Base-by-base conservation (phyloP, 2,329 filamentous ascomycete species). In the Cladosporium austrohemisphaericum region DNA sequence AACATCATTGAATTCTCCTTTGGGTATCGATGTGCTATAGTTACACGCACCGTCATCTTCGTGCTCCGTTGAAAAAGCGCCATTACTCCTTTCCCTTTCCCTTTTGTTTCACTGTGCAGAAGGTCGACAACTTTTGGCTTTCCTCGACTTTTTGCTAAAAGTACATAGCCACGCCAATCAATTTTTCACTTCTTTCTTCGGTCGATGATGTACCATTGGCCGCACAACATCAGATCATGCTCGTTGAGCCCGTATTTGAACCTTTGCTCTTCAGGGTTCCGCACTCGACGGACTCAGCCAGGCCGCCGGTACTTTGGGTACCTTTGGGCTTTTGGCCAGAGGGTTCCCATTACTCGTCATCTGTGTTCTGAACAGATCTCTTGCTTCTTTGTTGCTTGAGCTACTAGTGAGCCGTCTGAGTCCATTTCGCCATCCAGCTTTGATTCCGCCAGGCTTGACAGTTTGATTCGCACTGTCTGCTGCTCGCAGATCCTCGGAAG, bases 371-470 rank as follows among this genome's bases (percentile, higher is more conserved):
- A 68, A 57, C 10, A 65, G 63, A 20, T 74, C 71, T 43, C 65
- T 68, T 8, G 63, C 60, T 40, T 67, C 66, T 33, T 54, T 55
- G 22, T 53, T 57, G n/a, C 67, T 66, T 4, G 68, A 64, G 32
- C 79, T 77, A 8, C 82, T 81, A 2, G 83, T 85, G 47, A 86
- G 69, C 46, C 83, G 71, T 5, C 83, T 71, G 71, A 85, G 78
- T 7, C 81, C 76, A 10, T 74, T 77, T 29, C 80, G 71, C 11
- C 75, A 65, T 13, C 68, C 61, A 11, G 67, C 68, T 14, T 84
- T 57, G 54, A 64, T 59, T 7, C 81, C 19, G 14, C 41, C 41
- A 16, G 37, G 19, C 22, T 35, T 41, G 8, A 31, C 20, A 16
- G 37, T 36, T 18, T 79, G 66, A 37, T 56, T 54, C 33, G 50